Percentiles rank a stretch among this genome's conserved stretches.
Conservation (phyloP, 768 basidiomycete genomes). For the Suillus sp. region DNA sequence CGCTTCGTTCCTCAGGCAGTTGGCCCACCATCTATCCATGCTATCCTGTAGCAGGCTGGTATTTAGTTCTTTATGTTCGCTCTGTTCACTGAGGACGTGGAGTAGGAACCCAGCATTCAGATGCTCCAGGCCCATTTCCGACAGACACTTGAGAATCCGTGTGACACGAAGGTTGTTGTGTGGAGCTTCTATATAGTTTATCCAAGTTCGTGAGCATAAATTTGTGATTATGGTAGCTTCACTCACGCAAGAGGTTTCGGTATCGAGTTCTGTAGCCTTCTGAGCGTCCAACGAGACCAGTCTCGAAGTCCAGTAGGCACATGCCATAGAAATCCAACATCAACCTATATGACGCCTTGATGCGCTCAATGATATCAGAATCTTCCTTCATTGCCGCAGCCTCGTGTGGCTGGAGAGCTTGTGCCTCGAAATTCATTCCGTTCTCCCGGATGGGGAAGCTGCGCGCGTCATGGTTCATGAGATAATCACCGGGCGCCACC, state of each 20-base stretch:
- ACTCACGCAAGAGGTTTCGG: conserved; percentile 67
- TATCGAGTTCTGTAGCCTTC: conserved; percentile 57
- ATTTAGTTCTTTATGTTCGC: conserved; percentile 54
- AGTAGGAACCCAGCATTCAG: conserved; percentile 68
- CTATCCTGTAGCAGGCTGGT: conserved; percentile 51
- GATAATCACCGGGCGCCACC: neutral
- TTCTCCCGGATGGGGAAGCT: conserved; percentile 77
- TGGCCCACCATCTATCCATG: conserved; percentile 82
- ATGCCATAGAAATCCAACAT: conserved; percentile 86
- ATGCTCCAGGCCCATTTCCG: conserved; percentile 66
- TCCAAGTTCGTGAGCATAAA: conserved; percentile 5
- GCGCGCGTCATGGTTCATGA: conserved; percentile 1
- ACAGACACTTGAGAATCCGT: conserved; percentile 74
- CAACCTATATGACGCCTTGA: conserved; percentile 63
- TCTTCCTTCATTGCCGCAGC: conserved; percentile 56
- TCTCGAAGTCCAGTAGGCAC: conserved; percentile 56
- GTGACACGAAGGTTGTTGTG: conserved; percentile 81
- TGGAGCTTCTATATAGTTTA: conserved; percentile 48
- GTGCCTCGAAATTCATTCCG: conserved; percentile 70
- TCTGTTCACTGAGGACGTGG: conserved; percentile 70
- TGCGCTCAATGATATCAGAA: conserved; percentile 46
- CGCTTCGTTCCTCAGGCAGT: conserved; percentile 63
- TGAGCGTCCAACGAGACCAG: conserved; percentile 60
- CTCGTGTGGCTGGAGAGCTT: conserved; percentile 69
- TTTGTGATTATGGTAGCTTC: neutral